Evolutionary conservation across 371 early-diverging fungal genomes (phyloP).

Genomic region (Dichotomocladium elegans): DNA sequence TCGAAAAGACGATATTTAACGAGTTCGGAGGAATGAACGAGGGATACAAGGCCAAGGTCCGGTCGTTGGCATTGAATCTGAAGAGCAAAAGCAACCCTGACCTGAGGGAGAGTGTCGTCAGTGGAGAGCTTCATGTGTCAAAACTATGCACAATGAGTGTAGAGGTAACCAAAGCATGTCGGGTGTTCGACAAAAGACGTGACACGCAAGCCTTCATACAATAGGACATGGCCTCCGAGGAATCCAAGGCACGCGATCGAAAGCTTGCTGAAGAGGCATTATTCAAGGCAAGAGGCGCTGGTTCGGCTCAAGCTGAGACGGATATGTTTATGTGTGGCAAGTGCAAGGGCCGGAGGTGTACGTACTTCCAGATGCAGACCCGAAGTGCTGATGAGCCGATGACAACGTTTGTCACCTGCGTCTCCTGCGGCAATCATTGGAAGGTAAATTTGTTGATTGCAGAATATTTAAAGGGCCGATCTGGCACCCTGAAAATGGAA

Average conservation of each 20-base stretch:
- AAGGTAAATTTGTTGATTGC: conserved; percentile 42
- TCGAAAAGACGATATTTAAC: conserved; percentile 67
- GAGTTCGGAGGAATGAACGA: conserved; percentile 47
- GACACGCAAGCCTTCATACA: background rate
- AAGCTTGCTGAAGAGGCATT: conserved; percentile 71
- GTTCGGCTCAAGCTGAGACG: conserved; percentile 79
- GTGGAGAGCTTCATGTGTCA: conserved; percentile 59
- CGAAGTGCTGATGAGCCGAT: conserved; percentile 99
- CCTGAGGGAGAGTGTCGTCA: conserved; percentile 70
- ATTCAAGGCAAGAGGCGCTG: conserved; percentile 80
- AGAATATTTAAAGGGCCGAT: too few species aligned
- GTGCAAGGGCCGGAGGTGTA: conserved; percentile 85
- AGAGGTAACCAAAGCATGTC: too few species aligned
- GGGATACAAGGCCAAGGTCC: conserved; percentile 77
- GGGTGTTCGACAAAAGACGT: background rate
- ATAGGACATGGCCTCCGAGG: conserved; percentile 86
- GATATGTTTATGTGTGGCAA: conserved; percentile 95
- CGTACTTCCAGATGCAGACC: conserved; percentile 92
- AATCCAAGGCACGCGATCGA: conserved; percentile 68
- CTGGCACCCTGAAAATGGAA: too few species aligned
- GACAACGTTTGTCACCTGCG: conserved; percentile 94
- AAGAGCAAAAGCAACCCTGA: conserved; percentile 81
- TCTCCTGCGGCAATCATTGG: conserved; percentile 83
- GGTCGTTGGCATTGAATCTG: conserved; percentile 79
- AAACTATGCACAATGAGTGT: conserved; percentile 78